Conservation (phyloP, 495 filamentous ascomycete species). For the Aspergillus avenaceus region DNA sequence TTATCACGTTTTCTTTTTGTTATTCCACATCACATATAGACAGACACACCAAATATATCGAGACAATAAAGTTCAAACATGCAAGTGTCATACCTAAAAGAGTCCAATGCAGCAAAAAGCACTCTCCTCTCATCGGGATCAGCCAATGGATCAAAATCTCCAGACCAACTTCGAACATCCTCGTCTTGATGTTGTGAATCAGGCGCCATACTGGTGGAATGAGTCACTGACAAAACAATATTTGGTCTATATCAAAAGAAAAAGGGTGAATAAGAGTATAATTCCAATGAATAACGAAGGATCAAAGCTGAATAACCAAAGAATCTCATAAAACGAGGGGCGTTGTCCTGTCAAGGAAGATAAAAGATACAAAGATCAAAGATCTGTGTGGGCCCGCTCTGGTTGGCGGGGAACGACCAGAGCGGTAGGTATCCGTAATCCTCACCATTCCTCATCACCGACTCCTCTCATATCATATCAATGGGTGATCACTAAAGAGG, state of each 20-base stretch:
- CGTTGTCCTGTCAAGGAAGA: not conserved
- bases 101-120: constrained; percentile 74
- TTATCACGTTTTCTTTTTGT: not conserved
- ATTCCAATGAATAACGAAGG: not conserved
- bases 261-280: not conserved
- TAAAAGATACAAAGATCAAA: not conserved
- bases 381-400: constrained; percentile 11
- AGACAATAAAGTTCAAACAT: not conserved
- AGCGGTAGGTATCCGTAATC: too few species aligned
- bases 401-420: constrained; percentile 18
- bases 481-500: too few species aligned
- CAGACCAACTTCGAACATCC: constrained; percentile 46
- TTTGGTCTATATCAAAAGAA: not conserved
- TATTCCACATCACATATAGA: not conserved
- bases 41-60: not conserved
- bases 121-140: constrained; percentile 75
- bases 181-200: constrained; percentile 10
- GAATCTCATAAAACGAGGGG: too few species aligned
- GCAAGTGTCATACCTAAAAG: constrained; percentile 65
- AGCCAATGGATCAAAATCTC: constrained; percentile 56
- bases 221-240: not conserved
- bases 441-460: too few species aligned
- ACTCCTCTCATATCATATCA: not conserved
- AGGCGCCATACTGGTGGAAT: constrained; percentile 14
- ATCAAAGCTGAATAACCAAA: too few species aligned